phyloP scores from a whole-genome alignment of 495 filamentous ascomycete species.

The Neurospora sublineolata region DNA sequence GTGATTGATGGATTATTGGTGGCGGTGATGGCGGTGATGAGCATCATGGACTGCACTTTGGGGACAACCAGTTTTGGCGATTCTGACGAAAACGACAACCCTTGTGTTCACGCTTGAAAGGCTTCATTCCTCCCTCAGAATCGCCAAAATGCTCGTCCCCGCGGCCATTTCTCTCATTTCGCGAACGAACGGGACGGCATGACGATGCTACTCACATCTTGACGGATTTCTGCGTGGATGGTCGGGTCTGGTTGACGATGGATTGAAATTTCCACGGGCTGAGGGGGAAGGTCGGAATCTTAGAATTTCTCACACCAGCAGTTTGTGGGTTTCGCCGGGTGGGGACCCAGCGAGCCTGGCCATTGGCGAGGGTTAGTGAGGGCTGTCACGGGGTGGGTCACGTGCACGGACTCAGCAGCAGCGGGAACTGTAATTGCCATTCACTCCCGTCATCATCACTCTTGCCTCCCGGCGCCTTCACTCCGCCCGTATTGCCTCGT shows the following conservation, averaged over 20 bases:
- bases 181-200: background rate
- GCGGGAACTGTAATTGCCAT: background rate
- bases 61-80: background rate
- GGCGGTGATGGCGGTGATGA: constrained; percentile 3
- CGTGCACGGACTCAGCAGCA: constrained; percentile 4
- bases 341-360: constrained; percentile 11
- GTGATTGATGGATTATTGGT: background rate
- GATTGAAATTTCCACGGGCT: constrained; percentile 23
- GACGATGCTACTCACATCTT: constrained; percentile 41
- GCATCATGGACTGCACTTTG: constrained; percentile 1
- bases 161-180: background rate
- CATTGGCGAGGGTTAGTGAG: constrained; percentile 24
- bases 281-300: constrained; percentile 25
- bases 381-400: constrained; percentile 14
- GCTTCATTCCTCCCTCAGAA: background rate
- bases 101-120: constrained; percentile 3
- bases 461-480: background rate
- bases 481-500: background rate
- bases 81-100: background rate
- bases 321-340: constrained; percentile 27
- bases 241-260: constrained; percentile 34
- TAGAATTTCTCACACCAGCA: constrained; percentile 26
- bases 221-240: constrained; percentile 34
- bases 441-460: background rate
- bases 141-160: background rate